Evolutionary conservation across 257 asterid species (phyloP).

Genomic region (Cruciata laevipes): DNA sequence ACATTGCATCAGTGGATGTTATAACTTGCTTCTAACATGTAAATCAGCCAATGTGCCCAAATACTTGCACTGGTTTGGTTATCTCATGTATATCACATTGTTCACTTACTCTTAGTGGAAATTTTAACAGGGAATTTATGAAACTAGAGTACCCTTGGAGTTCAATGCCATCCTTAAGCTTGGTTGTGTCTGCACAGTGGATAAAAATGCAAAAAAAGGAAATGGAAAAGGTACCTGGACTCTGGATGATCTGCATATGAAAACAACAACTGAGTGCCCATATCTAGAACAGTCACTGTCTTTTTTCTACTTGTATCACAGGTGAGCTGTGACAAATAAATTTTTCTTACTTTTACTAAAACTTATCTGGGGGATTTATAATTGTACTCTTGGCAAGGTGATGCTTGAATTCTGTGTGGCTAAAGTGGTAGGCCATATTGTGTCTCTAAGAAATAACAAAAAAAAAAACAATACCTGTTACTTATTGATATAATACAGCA

Average conservation of each 20-base stretch:
- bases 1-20: background rate
- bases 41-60: background rate
- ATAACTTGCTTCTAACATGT: background rate
- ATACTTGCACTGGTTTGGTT: background rate
- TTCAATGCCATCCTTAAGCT: constrained; percentile 74
- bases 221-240: constrained; percentile 79
- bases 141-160: constrained; percentile 75
- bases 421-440: background rate
- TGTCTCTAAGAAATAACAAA: background rate
- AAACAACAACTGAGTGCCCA: constrained; percentile 92
- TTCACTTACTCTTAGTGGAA: background rate
- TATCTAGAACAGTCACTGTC: constrained; percentile 73
- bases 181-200: constrained; percentile 97
- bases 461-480: background rate
- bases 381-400: background rate
- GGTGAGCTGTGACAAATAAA: constrained; percentile 32
- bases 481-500: background rate
- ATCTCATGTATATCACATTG: background rate
- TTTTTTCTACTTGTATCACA: constrained; percentile 87
- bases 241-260: constrained; percentile 86
- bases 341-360: background rate
- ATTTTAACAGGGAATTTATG: constrained; percentile 79
- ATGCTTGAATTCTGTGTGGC: background rate
- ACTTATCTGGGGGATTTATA: background rate
- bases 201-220: constrained; percentile 62